A percentile compares a stretch with the other conserved stretches of the same genome.
These are phyloP conservation scores for Cornus controversa DNA, from an alignment of 148 eudicot species.

Conservation along the genomic window DNA sequence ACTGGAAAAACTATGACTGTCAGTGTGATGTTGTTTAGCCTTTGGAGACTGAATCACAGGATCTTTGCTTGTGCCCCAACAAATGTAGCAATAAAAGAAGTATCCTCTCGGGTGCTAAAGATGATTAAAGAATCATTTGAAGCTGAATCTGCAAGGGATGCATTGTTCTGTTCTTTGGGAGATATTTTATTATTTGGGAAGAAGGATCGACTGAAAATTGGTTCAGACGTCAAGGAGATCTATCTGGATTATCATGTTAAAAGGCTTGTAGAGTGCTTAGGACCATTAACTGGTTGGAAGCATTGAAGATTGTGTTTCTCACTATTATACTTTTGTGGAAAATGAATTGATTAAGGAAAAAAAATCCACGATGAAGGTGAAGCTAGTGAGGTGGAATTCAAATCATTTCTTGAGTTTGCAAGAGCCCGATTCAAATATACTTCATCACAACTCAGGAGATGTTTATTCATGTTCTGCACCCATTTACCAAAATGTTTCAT, in stretches of 20 bases:
- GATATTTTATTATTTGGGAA: constrained; percentile 51
- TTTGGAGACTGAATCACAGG: constrained; percentile 25
- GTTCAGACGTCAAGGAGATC: constrained; percentile 38
- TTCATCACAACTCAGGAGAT: constrained; percentile 31
- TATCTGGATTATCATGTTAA: constrained; percentile 43
- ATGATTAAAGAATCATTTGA: constrained; percentile 21
- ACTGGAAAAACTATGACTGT: constrained; percentile 47
- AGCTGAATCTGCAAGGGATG: constrained; percentile 12
- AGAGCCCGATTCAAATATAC: constrained; percentile 31
- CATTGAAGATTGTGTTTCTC: constrained; percentile 45
- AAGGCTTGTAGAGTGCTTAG: constrained; percentile 34
- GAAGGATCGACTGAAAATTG: constrained; percentile 32
- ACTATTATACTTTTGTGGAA: constrained; percentile 31
- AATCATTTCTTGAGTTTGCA: constrained; percentile 36
- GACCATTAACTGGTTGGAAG: constrained; percentile 53
- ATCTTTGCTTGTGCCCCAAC: constrained; percentile 45
- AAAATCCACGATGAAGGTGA: background rate
- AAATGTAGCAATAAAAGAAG: constrained; percentile 38
- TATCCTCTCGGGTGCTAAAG: constrained; percentile 38
- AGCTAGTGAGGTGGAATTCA: background rate
- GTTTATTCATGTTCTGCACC: constrained; percentile 30
- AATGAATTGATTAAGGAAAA: constrained; percentile 22
- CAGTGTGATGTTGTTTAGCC: constrained; percentile 25
- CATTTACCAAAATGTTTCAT: constrained; percentile 39
- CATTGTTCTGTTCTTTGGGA: constrained; percentile 24